Conservation (phyloP, 306 rosid species). For the Quercus engelmannii region DNA sequence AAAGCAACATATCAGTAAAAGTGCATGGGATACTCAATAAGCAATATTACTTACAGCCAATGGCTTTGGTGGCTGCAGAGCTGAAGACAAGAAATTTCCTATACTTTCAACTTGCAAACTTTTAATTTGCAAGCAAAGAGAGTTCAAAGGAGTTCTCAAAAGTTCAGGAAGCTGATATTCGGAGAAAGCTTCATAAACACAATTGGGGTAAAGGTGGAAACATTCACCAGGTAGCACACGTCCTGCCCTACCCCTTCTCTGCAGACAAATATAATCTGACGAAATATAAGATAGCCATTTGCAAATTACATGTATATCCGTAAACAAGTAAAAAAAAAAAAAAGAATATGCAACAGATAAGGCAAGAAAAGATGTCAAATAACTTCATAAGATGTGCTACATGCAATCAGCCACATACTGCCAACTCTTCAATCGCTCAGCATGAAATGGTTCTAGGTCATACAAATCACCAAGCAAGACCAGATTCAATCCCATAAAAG, state of each 20-base stretch:
- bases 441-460: background rate
- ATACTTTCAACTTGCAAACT: conserved; percentile 95
- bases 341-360: conserved; percentile 7
- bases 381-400: background rate
- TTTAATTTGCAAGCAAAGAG: conserved; percentile 97
- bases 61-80: conserved; percentile 85
- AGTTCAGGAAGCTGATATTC: conserved; percentile 98
- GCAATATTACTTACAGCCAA: conserved; percentile 59
- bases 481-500: background rate
- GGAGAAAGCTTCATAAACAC: conserved; percentile 86
- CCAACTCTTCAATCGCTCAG: conserved; percentile 12
- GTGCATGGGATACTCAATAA: background rate
- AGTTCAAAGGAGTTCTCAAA: conserved; percentile 90
- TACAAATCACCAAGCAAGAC: background rate
- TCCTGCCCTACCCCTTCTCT: conserved; percentile 98
- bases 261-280: conserved; percentile 39
- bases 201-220: conserved; percentile 88
- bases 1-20: background rate
- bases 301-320: conserved; percentile 9
- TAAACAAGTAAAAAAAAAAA: background rate
- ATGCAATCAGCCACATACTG: background rate
- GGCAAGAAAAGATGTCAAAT: conserved; percentile 2
- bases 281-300: conserved; percentile 8
- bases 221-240: conserved; percentile 98
- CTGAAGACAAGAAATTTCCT: conserved; percentile 89